These are phyloP conservation scores for Colletotrichum endophyticum DNA, from an alignment of 2,329 filamentous ascomycete species.

Conservation along the genomic window DNA sequence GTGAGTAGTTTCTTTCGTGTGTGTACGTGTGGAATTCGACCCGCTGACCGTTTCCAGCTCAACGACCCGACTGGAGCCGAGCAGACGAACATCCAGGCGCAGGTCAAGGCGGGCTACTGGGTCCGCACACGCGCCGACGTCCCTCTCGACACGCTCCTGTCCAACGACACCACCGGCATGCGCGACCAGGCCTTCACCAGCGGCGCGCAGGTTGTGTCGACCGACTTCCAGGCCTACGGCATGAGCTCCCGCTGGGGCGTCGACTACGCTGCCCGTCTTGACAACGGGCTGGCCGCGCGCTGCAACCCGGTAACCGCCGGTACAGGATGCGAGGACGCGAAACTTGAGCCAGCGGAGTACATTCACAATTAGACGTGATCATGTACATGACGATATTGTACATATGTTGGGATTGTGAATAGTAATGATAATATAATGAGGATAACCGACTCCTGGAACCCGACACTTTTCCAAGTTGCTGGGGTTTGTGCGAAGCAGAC, in stretches of 20 bases:
- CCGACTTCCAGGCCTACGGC: slow-evolving; percentile 51
- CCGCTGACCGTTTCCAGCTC: slow-evolving; percentile 30
- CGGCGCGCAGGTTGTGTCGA: slow-evolving; percentile 54
- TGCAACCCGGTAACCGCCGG: slow-evolving; percentile 35
- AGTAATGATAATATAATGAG: slow-evolving; percentile 2
- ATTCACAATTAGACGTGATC: slow-evolving; percentile 11
- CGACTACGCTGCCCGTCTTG: slow-evolving; percentile 44
- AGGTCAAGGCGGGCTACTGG: slow-evolving; percentile 51
- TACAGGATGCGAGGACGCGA: slow-evolving; percentile 21
- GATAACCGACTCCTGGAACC: neutral
- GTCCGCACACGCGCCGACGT: slow-evolving; percentile 53
- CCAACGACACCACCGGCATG: slow-evolving; percentile 41
- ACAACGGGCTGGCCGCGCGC: slow-evolving; percentile 26
- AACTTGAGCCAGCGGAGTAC: slow-evolving; percentile 25
- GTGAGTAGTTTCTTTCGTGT: neutral
- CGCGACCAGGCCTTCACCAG: slow-evolving; percentile 46
- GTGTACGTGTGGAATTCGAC: neutral
- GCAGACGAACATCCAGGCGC: slow-evolving; percentile 43
- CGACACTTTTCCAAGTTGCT: neutral
- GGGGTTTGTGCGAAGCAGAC: neutral
- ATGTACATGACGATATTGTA: neutral
- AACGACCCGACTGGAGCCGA: slow-evolving; percentile 45
- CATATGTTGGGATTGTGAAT: neutral
- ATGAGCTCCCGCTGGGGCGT: slow-evolving; percentile 50
- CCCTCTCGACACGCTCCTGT: slow-evolving; percentile 46